Percentiles rank a stretch among this genome's conserved stretches.
phyloP scores from a whole-genome alignment of 2,329 filamentous ascomycete genomes.

The Phyllosticta paracitricarpa region DNA sequence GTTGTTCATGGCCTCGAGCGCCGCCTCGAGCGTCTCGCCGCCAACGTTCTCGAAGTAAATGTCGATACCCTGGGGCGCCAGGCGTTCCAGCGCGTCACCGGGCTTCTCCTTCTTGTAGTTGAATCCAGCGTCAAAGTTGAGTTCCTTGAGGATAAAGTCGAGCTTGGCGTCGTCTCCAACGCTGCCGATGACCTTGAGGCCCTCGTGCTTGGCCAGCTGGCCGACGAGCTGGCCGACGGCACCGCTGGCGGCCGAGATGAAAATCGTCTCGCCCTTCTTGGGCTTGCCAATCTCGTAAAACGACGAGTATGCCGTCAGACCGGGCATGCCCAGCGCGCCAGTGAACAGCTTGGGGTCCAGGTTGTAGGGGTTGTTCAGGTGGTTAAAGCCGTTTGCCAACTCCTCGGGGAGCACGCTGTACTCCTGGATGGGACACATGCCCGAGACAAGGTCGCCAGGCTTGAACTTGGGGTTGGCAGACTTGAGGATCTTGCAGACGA shows the following conservation, averaged over 20 bases:
- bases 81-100: conserved; percentile 53
- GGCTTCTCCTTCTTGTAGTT: conserved; percentile 83
- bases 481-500: conserved; percentile 60
- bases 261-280: conserved; percentile 70
- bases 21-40: conserved; percentile 62
- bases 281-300: conserved; percentile 68
- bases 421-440: conserved; percentile 52
- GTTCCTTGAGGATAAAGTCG: conserved; percentile 59
- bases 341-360: conserved; percentile 60
- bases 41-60: conserved; percentile 79
- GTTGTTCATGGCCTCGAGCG: conserved; percentile 52
- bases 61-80: conserved; percentile 70
- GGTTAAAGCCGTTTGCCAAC: conserved; percentile 35
- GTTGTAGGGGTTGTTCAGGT: conserved; percentile 59
- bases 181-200: conserved; percentile 67
- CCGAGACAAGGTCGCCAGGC: conserved; percentile 56
- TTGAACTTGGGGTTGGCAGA: conserved; percentile 54
- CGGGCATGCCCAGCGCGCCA: conserved; percentile 69
- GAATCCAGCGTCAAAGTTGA: conserved; percentile 65
- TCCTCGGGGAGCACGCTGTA: conserved; percentile 50
- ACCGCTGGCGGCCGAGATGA: conserved; percentile 69
- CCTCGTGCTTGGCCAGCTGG: conserved; percentile 73
- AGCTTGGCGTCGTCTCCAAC: conserved; percentile 74
- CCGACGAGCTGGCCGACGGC: conserved; percentile 77
- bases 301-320: conserved; percentile 63